phyloP scores from a whole-genome alignment of 371 early-diverging fungal species.

The Sporodiniella umbellata region DNA sequence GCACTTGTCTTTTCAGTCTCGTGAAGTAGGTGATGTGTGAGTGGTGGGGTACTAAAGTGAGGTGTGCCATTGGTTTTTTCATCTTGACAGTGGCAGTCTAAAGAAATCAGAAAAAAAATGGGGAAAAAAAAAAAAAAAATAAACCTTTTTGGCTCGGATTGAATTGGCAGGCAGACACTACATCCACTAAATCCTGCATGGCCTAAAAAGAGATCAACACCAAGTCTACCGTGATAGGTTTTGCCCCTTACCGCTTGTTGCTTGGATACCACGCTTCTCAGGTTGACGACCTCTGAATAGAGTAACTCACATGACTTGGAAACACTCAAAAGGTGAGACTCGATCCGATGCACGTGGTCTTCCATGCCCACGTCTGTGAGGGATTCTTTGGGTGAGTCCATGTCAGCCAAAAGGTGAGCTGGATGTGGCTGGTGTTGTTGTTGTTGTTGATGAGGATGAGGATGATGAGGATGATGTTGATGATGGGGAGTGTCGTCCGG shows the following conservation, averaged over 20 bases:
- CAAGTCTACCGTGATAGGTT: neutral
- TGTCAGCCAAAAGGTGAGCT: too few species aligned
- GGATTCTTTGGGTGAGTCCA: too few species aligned
- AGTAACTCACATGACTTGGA: constrained; percentile 18
- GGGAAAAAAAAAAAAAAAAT: neutral
- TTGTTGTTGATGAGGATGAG: neutral
- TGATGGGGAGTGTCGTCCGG: too few species aligned
- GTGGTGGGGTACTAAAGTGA: too few species aligned
- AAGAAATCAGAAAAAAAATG: neutral
- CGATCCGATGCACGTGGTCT: constrained; percentile 10
- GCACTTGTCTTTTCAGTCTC: too few species aligned
- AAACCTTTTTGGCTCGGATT: constrained; percentile 9
- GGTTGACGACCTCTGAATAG: constrained; percentile 18
- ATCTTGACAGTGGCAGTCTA: too few species aligned
- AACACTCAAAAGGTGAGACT: constrained; percentile 19
- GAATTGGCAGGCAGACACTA: constrained; percentile 14
- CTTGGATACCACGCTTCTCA: constrained; percentile 22
- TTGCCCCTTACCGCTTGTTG: constrained; percentile 27
- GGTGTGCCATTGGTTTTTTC: too few species aligned
- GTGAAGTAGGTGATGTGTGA: too few species aligned
- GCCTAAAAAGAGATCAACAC: constrained; percentile 18
- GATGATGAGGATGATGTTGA: too few species aligned
- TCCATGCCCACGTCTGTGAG: neutral
- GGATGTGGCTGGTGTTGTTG: too few species aligned
- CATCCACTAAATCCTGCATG: constrained; percentile 29